Evolutionary conservation across 2,329 filamentous ascomycete species (phyloP).

Genomic region (Trichoderma semiorbis): DNA sequence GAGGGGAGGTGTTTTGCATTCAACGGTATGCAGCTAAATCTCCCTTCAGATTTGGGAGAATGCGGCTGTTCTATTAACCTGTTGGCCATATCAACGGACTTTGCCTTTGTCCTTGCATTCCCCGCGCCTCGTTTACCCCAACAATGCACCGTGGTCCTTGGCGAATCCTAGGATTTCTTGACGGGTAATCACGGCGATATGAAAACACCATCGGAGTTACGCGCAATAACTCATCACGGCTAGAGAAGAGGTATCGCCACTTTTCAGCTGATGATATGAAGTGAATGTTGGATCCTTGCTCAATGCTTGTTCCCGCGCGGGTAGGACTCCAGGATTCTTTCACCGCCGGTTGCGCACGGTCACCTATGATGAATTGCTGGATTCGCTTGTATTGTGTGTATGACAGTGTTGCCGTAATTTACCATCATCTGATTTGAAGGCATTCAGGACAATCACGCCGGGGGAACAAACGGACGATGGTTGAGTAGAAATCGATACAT

Average conservation of each 20-base stretch:
- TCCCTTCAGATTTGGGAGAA: not conserved
- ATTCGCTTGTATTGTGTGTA: not conserved
- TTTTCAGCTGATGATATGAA: not conserved
- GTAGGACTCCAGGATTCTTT: not conserved
- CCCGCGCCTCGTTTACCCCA: not conserved
- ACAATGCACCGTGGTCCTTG: not conserved
- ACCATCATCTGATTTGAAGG: not conserved
- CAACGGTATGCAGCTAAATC: not conserved
- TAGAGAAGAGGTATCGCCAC: no score
- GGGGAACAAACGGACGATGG: not conserved
- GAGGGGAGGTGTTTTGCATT: not conserved
- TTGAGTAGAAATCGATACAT: not conserved
- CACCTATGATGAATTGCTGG: not conserved
- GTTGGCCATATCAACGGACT: not conserved
- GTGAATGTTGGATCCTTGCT: not conserved
- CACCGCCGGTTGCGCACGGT: slow-evolving; percentile 1
- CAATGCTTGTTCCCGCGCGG: not conserved
- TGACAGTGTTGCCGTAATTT: not conserved
- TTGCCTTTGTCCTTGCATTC: not conserved
- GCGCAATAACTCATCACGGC: not conserved
- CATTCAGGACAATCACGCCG: fast-evolving
- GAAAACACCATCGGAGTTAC: not conserved
- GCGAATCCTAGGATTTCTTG: not conserved
- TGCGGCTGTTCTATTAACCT: not conserved
- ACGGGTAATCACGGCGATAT: not conserved